Evolutionary conservation across 2,329 filamentous ascomycete genomes (phyloP), one percentile per base, ranked within the genome.

Genomic region (Hirsutella rhossiliensis): DNA sequence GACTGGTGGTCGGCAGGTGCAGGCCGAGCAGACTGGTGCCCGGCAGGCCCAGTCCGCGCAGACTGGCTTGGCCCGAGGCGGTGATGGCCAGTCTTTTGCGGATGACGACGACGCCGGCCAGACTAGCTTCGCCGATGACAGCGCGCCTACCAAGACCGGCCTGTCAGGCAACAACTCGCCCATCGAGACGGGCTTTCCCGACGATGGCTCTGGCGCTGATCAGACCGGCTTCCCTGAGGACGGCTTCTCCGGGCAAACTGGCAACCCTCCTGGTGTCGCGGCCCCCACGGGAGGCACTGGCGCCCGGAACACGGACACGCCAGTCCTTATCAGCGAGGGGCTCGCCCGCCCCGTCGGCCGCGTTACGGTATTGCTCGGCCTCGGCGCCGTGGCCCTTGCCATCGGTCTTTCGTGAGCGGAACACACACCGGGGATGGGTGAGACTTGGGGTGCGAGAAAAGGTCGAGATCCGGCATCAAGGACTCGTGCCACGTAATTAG

Each of bases 261-360:
- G 29, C 17, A 9, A 15, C 6, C 34, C 38, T 6, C 11, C 28
- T n/a, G 23, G 28, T 12, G 28, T 18, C 9, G 27, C 39, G 2
- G 15, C 27, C 9, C 30, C 41, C 17, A 38, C 19, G n/a, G 29
- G 39, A 17, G 34, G 11, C 38, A 15, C 13, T 27, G 15, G 7
- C n/a, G 12, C 23, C 13, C 27, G 13, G 6, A 11, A 27, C 36
- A 45, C 47, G 17, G 44, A 44, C 19, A 30, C 15, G 11, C 38
- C 47, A 1, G 42, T 46, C n/a, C 37, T 44, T 11, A 34, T 49
- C 34, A 52, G 47, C 30, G 37, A 45, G 13, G 51, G 43, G 5
- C 18, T 31, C 2, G 18, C 28, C 11, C 32, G 38, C 8, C 38
- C 43, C 3, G 31, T 18, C 9, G 34, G 41, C 15, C 38, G 29